A percentile compares a stretch with the other conserved stretches of the same genome.
Conservation (phyloP, 73 alveolate genomes). For the Tetrahymena malaccensis region DNA sequence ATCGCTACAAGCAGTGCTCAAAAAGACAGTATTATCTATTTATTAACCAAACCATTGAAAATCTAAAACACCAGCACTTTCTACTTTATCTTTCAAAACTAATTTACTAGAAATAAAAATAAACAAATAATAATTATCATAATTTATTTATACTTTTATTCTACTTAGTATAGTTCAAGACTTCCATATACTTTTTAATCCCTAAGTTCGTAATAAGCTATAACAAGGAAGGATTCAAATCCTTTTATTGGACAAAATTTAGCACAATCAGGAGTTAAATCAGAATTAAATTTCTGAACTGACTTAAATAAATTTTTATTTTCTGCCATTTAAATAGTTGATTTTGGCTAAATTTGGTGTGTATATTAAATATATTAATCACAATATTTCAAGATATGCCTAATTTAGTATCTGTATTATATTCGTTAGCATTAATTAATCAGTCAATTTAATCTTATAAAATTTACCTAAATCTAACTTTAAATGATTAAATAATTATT, state of each 20-base stretch:
- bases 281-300: neutral
- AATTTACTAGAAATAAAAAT: neutral
- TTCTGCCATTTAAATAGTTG: neutral
- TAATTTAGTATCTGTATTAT: neutral
- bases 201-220: neutral
- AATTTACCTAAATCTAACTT: neutral
- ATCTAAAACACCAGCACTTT: neutral
- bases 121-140: neutral
- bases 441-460: no score
- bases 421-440: neutral
- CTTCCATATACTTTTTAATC: neutral
- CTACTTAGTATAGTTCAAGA: neutral
- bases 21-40: neutral
- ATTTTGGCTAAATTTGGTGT: neutral
- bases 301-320: neutral
- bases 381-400: neutral
- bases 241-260: neutral
- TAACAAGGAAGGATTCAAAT: neutral
- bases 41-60: neutral
- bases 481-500: no score
- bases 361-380: no score
- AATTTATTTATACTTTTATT: neutral
- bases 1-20: neutral
- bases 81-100: neutral
- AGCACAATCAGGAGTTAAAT: neutral